Percentiles rank a stretch among this genome's conserved stretches.
phyloP scores from a whole-genome alignment of 495 filamentous ascomycete species.

The Penicillium steckii region DNA sequence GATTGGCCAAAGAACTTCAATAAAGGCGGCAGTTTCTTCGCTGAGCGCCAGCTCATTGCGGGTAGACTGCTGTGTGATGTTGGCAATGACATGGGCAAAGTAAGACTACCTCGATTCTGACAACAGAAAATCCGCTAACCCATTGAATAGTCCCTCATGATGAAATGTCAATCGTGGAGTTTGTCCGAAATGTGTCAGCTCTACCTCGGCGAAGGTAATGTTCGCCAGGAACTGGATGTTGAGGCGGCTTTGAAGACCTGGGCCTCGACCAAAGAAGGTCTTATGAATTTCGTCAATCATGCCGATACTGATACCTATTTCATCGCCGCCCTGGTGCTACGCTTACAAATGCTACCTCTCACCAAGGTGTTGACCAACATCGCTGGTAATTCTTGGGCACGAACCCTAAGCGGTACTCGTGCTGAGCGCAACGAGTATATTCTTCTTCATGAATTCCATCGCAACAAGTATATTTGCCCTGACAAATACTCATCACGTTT shows the following conservation, averaged over 20 bases:
- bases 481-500: constrained; percentile 81
- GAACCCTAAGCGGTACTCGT: constrained; percentile 90
- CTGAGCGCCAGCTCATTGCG: constrained; percentile 83
- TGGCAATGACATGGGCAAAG: constrained; percentile 93
- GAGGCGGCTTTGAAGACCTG: constrained; percentile 85
- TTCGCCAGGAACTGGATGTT: constrained; percentile 79
- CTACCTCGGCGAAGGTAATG: constrained; percentile 68
- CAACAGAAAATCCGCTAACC: constrained; percentile 24
- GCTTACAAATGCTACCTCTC: constrained; percentile 86
- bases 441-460: constrained; percentile 92
- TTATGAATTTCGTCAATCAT: constrained; percentile 90
- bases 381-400: constrained; percentile 97
- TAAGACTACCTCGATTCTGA: constrained; percentile 18
- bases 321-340: constrained; percentile 82
- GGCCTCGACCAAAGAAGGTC: constrained; percentile 77
- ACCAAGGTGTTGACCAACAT: constrained; percentile 95
- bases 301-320: constrained; percentile 95
- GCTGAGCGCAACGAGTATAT: constrained; percentile 99
- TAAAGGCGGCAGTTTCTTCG: constrained; percentile 84
- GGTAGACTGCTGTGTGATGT: constrained; percentile 92
- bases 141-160: constrained; percentile 72
- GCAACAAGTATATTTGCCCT: constrained; percentile 95
- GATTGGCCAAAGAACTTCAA: constrained; percentile 89
- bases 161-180: constrained; percentile 96
- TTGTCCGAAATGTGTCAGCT: constrained; percentile 95